A percentile compares a stretch with the other conserved stretches of the same genome.
phyloP scores from a whole-genome alignment of 495 filamentous ascomycete species.

The Penicillium fimorum region DNA sequence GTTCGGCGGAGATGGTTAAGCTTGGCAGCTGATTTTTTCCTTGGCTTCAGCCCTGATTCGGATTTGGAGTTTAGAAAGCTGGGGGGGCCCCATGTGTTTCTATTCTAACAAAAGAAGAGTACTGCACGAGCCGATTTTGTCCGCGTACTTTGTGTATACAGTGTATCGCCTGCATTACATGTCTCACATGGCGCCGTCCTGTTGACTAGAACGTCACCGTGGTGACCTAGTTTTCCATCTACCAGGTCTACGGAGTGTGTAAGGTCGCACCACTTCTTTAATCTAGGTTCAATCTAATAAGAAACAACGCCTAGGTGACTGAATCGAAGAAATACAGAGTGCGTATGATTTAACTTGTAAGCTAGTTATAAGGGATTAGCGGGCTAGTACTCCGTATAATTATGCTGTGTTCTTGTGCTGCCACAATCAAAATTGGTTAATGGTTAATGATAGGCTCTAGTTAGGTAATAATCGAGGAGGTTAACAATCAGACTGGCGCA shows the following conservation, averaged over 20 bases:
- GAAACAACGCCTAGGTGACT: background rate
- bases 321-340: background rate
- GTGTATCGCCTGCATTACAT: slow-evolving; percentile 29
- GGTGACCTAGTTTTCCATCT: slow-evolving; percentile 19
- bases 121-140: background rate
- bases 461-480: slow-evolving; percentile 9
- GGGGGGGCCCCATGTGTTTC: slow-evolving; percentile 9
- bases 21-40: slow-evolving; percentile 24
- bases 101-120: background rate
- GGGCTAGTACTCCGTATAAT: background rate
- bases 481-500: slow-evolving; percentile 10
- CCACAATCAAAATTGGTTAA: slow-evolving; percentile 4
- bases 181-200: slow-evolving; percentile 34
- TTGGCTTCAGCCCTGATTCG: slow-evolving; percentile 20
- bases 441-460: slow-evolving; percentile 10
- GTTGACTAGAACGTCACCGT: slow-evolving; percentile 19
- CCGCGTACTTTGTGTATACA: slow-evolving; percentile 2
- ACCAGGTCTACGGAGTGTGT: slow-evolving; percentile 22
- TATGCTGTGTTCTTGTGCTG: slow-evolving; percentile 5
- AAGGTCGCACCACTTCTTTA: slow-evolving; percentile 17
- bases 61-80: slow-evolving; percentile 5
- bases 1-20: slow-evolving; percentile 24
- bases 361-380: background rate
- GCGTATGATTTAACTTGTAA: background rate
- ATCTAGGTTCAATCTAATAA: slow-evolving; percentile 1